These are phyloP conservation scores for Vaccinium corymbosum DNA, from an alignment of 148 eudicot genomes.

Conservation along the genomic window DNA sequence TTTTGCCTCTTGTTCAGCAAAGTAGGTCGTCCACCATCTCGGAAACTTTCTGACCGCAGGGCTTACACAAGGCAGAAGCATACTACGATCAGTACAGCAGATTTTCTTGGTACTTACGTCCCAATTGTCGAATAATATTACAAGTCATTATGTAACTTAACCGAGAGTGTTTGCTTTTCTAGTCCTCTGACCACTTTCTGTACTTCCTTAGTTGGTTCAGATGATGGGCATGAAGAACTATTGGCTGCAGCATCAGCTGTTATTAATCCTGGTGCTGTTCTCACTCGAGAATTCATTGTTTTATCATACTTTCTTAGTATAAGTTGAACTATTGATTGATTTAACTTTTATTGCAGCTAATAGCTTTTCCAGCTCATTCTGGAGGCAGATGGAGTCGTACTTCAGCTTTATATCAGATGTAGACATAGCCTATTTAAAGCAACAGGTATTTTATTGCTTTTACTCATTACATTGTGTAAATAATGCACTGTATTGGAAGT, in stretches of 20 bases:
- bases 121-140: neutral
- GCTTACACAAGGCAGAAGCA: constrained; percentile 56
- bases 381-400: constrained; percentile 63
- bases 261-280: constrained; percentile 39
- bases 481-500: constrained; percentile 3
- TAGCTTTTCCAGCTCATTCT: constrained; percentile 47
- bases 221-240: constrained; percentile 67
- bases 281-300: neutral
- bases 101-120: constrained; percentile 48
- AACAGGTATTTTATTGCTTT: constrained; percentile 39
- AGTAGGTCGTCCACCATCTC: constrained; percentile 52
- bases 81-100: constrained; percentile 40
- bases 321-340: neutral
- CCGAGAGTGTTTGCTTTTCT: constrained; percentile 11
- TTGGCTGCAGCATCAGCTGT: constrained; percentile 61
- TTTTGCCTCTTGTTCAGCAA: constrained; percentile 39
- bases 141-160: neutral
- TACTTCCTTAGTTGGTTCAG: constrained; percentile 36
- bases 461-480: constrained; percentile 2
- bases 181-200: constrained; percentile 17
- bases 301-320: neutral
- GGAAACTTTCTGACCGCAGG: constrained; percentile 62
- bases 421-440: constrained; percentile 49
- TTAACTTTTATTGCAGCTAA: constrained; percentile 38
- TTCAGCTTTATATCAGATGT: constrained; percentile 53